Evolutionary conservation across 306 rosid genomes (phyloP), one percentile per base, ranked within the genome.

Genomic region (Ormosia semicastrata): DNA sequence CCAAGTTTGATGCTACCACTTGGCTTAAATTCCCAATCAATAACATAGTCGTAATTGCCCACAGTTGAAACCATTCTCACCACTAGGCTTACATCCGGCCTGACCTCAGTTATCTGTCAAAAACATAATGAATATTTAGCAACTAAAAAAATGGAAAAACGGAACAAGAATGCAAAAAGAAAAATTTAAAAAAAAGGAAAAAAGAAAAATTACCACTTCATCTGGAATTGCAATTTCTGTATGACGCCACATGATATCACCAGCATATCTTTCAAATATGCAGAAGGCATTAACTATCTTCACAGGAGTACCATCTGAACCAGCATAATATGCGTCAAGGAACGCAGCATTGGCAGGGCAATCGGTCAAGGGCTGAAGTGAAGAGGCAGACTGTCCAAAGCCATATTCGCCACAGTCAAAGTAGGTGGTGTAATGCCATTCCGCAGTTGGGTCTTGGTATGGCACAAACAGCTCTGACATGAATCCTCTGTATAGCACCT

Each of bases 241-340:
- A 78, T 90, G 94, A 39, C 94, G 94, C 97, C 97, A 92, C 92
- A 87, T 78, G 72, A 87, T 79, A 49, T 86, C 81, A 3, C 92
- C 90, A 5, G 87, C 87, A 53, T 84, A 56, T 24, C 53, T 82
- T 49, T 93, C 97, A n/a, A 91, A 93, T 9, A 93, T 81, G 46
- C 97, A 91, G 6, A 93, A 71, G 1, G 95, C 87, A 54, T 93
- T 89, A 0, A 86, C 0, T 44, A 81, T 88, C 14, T 85, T 66
- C 2, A 90, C 89, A 33, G 91, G 93, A 0, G 53, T 50, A 0
- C 90, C 94, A 78, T 89, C 84, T 3, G 49, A 46, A 5, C 4
- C 66, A 1, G 89, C 87, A 63, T 73, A 83, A 39, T 84, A 83
- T 40, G 92, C 87, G 2, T 92, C 92, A 15, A 92, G 14, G 56